Evolutionary conservation across 768 basidiomycete species (phyloP).

Genomic region (Hericium coralloides): DNA sequence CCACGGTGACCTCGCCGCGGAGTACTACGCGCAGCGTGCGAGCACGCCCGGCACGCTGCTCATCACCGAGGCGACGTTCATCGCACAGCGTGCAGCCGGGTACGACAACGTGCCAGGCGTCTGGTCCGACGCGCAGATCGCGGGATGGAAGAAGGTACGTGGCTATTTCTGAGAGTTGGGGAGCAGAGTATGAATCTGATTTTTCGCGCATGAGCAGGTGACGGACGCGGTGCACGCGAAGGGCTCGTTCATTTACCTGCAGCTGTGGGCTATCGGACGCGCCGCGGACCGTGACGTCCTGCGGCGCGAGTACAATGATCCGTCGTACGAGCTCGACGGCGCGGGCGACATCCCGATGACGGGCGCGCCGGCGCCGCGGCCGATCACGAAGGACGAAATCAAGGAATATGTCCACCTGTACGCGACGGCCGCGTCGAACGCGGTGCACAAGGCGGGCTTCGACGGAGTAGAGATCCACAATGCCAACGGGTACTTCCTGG

Average conservation of each 20-base stretch:
- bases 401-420: background rate
- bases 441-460: background rate
- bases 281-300: background rate
- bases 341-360: background rate
- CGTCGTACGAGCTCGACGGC: background rate
- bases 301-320: background rate
- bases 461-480: background rate
- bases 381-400: background rate
- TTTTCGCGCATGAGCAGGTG: conserved; percentile 29
- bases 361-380: background rate
- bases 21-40: background rate
- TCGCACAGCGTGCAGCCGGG: background rate
- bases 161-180: too few species aligned
- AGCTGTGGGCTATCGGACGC: conserved; percentile 51
- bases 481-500: background rate
- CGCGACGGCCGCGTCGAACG: background rate
- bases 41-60: background rate
- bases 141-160: background rate
- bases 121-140: background rate
- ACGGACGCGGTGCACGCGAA: conserved; percentile 47
- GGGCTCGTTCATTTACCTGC: conserved; percentile 41
- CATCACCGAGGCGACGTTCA: background rate
- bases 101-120: background rate
- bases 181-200: background rate
- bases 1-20: background rate